Evolutionary conservation across 352 stramenopile species (phyloP), one percentile per base, ranked within the genome.

Genomic region (Phytophthora citricola): DNA sequence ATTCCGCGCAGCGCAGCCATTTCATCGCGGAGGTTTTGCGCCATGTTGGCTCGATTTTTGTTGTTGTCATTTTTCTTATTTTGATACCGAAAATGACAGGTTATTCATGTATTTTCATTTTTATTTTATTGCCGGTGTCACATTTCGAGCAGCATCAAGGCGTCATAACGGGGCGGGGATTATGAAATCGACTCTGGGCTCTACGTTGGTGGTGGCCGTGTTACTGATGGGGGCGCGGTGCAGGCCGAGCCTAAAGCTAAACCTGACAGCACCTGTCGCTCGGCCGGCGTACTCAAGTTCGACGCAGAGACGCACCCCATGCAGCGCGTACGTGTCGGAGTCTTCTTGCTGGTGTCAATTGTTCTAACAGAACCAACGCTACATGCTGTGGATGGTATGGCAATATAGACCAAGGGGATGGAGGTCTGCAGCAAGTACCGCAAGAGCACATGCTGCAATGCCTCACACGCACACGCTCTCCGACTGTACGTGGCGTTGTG

Each of bases 361-460:
- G 44, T 58, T 17, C 14, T 45, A 26, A 64, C n/a, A 41, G 29
- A 40, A 39, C 17, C 39, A 22, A 36, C 8, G 11, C 6, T 12
- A 7, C 7, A 45, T 20, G 17, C 3, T 54, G 36, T 45, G 58
- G 34, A 11, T 43, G 22, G 7, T 60, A 26, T 47, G 14, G 12
- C 29, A 39, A 17, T 26, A 32, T 45, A 90, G 85, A 82, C 50
- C 24, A 84, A 88, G 29, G 73, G 77, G 1, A 72, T 94, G 51
- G 83, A 94, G 32, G 79, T 93, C 11, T 94, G 87, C 66, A 86
- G 70, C 68, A 91, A 95, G 60, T 95, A 95, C 69, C 66, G 65
- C 36, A 81, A 88, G 58, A 93, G 84, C 73, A 93, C 85, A 60
- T 93, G 87, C 76, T 95, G 87, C 61, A 89, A 93, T 46, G 78